A percentile compares a stretch with the other conserved stretches of the same genome.
Conservation (phyloP, 768 basidiomycete genomes). For the Ramaria rubella region DNA sequence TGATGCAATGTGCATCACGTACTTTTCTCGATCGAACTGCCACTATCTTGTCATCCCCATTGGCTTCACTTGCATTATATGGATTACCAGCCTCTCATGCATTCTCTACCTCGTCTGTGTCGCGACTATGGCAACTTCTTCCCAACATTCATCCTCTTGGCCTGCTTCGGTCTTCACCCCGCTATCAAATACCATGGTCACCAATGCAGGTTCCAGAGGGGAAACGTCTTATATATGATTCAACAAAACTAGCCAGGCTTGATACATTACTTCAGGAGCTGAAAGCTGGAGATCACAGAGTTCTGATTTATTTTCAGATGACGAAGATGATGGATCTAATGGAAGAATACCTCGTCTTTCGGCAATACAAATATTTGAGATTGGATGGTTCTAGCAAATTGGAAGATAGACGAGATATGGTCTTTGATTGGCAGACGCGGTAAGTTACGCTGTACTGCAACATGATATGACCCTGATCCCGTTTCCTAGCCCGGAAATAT, state of each 20-base stretch:
- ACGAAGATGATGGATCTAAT: slow-evolving; percentile 99
- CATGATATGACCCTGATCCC: slow-evolving; percentile 1
- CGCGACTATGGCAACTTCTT: slow-evolving; percentile 39
- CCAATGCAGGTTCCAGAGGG: slow-evolving; percentile 92
- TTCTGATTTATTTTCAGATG: slow-evolving; percentile 99
- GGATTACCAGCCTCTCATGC: slow-evolving; percentile 67
- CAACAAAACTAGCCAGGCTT: slow-evolving; percentile 88
- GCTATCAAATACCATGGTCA: slow-evolving; percentile 70
- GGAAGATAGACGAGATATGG: slow-evolving; percentile 97
- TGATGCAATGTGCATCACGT: slow-evolving; percentile 65
- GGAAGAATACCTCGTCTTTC: slow-evolving; percentile 96
- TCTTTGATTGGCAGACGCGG: slow-evolving; percentile 98
- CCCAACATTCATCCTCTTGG: slow-evolving; percentile 63
- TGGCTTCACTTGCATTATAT: slow-evolving; percentile 72
- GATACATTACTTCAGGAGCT: slow-evolving; percentile 88
- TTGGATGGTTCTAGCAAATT: slow-evolving; percentile 92
- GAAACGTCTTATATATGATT: slow-evolving; percentile 92
- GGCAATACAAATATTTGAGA: slow-evolving; percentile 91
- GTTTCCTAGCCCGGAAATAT: slow-evolving; percentile 66
- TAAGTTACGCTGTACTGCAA: slow-evolving; percentile 28
- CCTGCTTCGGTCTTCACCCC: slow-evolving; percentile 57
- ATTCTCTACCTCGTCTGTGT: slow-evolving; percentile 50
- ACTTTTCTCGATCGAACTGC: slow-evolving; percentile 70
- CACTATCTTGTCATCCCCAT: slow-evolving; percentile 55
- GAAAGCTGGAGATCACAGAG: slow-evolving; percentile 88